Base-by-base conservation (phyloP, 352 stramenopile genomes). In the Globisporangium nodosum region DNA sequence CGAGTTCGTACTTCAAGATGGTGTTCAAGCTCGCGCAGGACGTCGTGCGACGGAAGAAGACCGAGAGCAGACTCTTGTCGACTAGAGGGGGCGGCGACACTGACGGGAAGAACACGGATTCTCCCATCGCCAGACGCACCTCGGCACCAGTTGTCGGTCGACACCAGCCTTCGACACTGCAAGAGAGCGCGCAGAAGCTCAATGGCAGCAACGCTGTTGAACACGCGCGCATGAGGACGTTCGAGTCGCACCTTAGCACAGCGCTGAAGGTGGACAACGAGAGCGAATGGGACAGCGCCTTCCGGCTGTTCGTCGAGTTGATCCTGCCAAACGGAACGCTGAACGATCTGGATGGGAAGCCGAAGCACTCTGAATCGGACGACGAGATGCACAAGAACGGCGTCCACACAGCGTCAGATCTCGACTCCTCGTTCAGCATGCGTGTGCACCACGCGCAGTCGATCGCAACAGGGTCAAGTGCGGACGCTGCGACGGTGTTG, bases 301-400 rank as follows among this genome's bases (percentile, higher is more conserved):
- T 84, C 35, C 67, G 55, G 3, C 60, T 79, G 20, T 81, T 87
- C 40, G 66, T 79, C 51, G 70, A 85, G 54, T 55, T 85, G 62
- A 53, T 85, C 9, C 51, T 76, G 3, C 68, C 74, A 0, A 76
- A 71, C 27, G 73, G 73, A 5, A 76, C 59, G n/a, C 64, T 78
- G 50, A 58, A 64, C 21, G 60, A 65, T 12, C 48, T 65, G 5
- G 60, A 65, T 31, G 53, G 58, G 33, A 59, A 49, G 18, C 58
- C 51, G 15, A 55, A 39, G 42, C n/a, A 24, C 12, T 15, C 6
- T 18, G 49, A 46, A 5, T 35, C 49, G 6, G 46, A 53, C 43
- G 39, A 49, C 6, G 58, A 49, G 11, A 0, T 5, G 3, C 20
- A 4, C n/a, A 16, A n/a, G 18, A n/a, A 33, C 16, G 8, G 6